Base-by-base conservation (phyloP, 768 basidiomycete genomes). In the Megacollybia marginata region DNA sequence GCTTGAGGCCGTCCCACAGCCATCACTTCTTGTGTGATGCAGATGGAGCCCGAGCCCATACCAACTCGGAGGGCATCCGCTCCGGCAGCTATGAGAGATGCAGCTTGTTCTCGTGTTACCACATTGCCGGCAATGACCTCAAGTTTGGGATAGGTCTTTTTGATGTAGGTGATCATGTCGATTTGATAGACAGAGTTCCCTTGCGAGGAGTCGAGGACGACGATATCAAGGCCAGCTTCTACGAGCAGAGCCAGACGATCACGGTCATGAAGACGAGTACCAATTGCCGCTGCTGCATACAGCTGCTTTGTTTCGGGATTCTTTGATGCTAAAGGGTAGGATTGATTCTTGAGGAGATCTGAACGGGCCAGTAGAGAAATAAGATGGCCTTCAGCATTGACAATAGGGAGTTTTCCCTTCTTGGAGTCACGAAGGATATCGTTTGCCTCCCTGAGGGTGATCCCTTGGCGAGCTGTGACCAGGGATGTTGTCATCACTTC, bases 1-100 rank as follows among this genome's bases (percentile, higher is more conserved):
- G 94, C 96, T 66, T 99, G 96, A 1, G 95, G 96, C 13, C 96
- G 82, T 12, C 96, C 96, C 47, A 98, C 95, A 9, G 96, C 96
- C 90, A 97, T 98, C 59, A 99, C 88, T 63, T 98, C 96, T 68
- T 99, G 96, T 6, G 96, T 99, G 69, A 99, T 99, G 65, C 96
- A 99, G 62, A 99, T 99, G 5, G 92, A 95, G 9, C 96, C 96
- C 8, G 87, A 90, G 34, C 96, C 96, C 96, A 99, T 99, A 38
- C 96, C 96, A 34, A 99, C 77, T 19, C 92, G 86, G 10, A 98
- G 77, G n/a, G 77, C 95, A 58, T 99, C 96, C 3, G 94, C 96
- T 40, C 96, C 96, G 2, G 92, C 94, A 9, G 78, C 83, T 57
- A 99, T 97, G 52, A 99, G 82, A 19, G 74, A 81, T 13, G 96